Evolutionary conservation across 345 rosid genomes (phyloP), one percentile per base, ranked within the genome.

Genomic region (Garcia nutans): DNA sequence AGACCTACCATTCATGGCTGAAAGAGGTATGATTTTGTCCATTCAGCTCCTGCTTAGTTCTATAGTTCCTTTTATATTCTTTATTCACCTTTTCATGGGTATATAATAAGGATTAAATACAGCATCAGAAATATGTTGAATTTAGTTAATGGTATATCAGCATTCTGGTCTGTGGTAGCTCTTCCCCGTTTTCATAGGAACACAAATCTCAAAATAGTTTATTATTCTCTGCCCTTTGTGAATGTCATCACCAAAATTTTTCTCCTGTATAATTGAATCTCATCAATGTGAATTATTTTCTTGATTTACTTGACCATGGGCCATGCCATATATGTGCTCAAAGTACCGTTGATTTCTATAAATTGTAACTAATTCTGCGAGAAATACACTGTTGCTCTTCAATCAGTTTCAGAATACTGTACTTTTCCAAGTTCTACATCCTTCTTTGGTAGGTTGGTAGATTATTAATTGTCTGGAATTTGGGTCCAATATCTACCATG

Each of bases 1-100:
- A 93, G 81, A 91, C 88, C n/a, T 93, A 96, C 80, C 98, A 96
- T 89, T 88, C 85, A 63, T 96, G 98, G 99, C 85, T 93, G 85
- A 92, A 83, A 86, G 93, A 93, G 99, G 99, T 93, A 87, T 74
- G 71, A 11, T 59, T 44, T 49, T 58, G 24, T 28, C 63, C 37
- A n/a, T 5, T 65, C 13, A 56, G 28, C 11, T 77, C 49, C 50
- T 33, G 37, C n/a, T 50, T 13, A 12, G 19, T 31, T 74, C 52
- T 22, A 8, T 72, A 8, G 50, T 60, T 52, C 54, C 8, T 74
- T 71, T 68, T 47, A 31, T 28, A 15, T 44, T 60, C 37, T 31
- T 37, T 52, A 8, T n/a, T 68, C 49, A 28, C 45, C 31, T 68
- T 28, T 65, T 64, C 31, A 11, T 20, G 41, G 63, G 26, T 55